Percentiles rank a stretch among this genome's conserved stretches.
phyloP scores from a whole-genome alignment of 1,139 yeast genomes.

The Schizosaccharomyces versatilis region DNA sequence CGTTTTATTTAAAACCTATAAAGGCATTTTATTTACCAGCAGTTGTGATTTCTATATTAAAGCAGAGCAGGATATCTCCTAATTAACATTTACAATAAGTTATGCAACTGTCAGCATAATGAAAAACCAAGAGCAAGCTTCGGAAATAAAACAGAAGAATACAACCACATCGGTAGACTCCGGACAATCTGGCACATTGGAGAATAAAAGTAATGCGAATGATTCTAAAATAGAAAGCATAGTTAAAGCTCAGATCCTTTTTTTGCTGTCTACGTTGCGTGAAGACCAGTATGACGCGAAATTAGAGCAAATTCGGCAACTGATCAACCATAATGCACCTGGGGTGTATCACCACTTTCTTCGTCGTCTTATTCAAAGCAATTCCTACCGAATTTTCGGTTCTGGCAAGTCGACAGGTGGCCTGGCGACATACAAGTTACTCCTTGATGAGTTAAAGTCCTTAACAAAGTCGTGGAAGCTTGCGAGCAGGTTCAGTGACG shows the following conservation, averaged over 20 bases:
- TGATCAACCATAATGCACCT: constrained; percentile 23
- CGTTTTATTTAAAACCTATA: no score
- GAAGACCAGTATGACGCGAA: constrained; percentile 25
- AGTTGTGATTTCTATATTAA: no score
- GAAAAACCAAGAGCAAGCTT: not conserved
- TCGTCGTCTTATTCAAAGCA: constrained; percentile 18
- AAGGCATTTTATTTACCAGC: no score
- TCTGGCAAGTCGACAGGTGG: constrained; percentile 15
- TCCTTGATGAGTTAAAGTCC: constrained; percentile 13
- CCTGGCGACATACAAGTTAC: constrained; percentile 12
- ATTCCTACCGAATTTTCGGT: constrained; percentile 20
- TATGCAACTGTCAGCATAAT: not conserved
- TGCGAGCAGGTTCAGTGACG: constrained; percentile 16
- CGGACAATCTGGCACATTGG: not conserved
- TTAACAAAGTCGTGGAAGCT: constrained; percentile 16
- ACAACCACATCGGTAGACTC: not conserved
- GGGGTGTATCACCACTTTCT: constrained; percentile 21
- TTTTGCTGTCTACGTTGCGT: constrained; percentile 27
- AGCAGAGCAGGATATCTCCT: no score
- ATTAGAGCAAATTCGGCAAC: constrained; percentile 24
- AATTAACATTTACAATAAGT: no score
- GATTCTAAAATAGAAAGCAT: constrained; percentile 18
- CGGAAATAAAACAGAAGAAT: not conserved
- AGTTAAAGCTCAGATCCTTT: constrained; percentile 31
- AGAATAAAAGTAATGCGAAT: not conserved